Percentiles rank a stretch among this genome's conserved stretches.
Conservation (phyloP, 805 yeast genomes). For the Zygosaccharomyces bisporus region DNA sequence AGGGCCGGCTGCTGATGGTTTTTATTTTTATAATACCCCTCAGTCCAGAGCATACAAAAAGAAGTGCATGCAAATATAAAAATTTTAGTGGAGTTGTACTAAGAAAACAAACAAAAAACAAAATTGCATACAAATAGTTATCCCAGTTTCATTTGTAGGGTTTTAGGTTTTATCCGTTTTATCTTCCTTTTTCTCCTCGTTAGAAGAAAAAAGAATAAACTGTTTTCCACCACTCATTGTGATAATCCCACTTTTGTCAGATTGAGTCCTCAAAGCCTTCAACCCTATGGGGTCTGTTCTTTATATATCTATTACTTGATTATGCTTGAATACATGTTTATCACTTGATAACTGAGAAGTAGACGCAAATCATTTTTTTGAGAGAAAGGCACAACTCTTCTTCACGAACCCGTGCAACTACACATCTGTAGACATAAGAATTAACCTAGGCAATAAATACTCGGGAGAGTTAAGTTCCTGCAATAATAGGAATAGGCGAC, state of each 20-base stretch:
- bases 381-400: neutral
- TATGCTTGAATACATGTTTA: neutral
- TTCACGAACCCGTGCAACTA: neutral
- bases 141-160: conserved; percentile 10
- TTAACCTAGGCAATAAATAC: neutral
- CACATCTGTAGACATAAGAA: neutral
- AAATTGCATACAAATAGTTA: conserved; percentile 8
- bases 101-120: conserved; percentile 8
- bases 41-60: conserved; percentile 1
- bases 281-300: neutral
- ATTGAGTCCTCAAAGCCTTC: neutral
- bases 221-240: neutral
- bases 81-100: conserved; percentile 17
- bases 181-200: neutral
- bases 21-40: neutral
- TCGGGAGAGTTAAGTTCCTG: neutral
- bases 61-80: conserved; percentile 6
- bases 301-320: neutral
- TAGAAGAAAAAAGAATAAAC: neutral
- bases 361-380: neutral
- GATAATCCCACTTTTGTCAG: neutral
- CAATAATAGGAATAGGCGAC: neutral
- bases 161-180: conserved; percentile 1
- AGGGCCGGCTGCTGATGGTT: neutral
- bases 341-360: neutral